phyloP scores from a whole-genome alignment of 331 rosid species.

The Arachis monticola region DNA sequence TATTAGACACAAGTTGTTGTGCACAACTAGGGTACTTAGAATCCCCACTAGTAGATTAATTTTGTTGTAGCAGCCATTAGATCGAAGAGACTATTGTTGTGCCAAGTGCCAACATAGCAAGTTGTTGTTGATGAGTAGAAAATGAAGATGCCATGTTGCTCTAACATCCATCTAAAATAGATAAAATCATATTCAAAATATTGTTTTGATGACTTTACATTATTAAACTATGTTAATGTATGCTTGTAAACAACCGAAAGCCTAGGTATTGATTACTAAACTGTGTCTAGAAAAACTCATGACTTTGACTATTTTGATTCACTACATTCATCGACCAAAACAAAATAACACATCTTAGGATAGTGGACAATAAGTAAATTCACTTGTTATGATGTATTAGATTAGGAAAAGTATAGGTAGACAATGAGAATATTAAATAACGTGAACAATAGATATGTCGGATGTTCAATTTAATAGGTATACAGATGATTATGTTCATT shows the following conservation, averaged over 20 bases:
- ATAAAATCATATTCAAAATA: conserved; percentile 9
- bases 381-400: neutral
- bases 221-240: no score
- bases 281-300: no score
- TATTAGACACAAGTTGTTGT: conserved; percentile 56
- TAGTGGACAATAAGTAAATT: conserved; percentile 13
- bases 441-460: no score
- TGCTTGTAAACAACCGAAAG: no score
- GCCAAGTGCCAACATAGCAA: conserved; percentile 66
- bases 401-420: no score
- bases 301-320: no score
- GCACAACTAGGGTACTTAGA: conserved; percentile 43
- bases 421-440: no score
- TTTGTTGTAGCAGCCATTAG: conserved; percentile 79
- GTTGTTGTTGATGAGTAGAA: conserved; percentile 77
- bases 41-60: conserved; percentile 53
- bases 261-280: no score
- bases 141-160: conserved; percentile 76
- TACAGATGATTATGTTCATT: no score
- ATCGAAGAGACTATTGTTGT: conserved; percentile 70
- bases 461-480: no score
- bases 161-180: conserved; percentile 51
- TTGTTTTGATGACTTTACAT: no score
- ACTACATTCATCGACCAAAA: neutral
- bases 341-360: neutral